Conservation (phyloP, 2,329 filamentous ascomycete genomes). For the Ophiostoma ulmi region DNA sequence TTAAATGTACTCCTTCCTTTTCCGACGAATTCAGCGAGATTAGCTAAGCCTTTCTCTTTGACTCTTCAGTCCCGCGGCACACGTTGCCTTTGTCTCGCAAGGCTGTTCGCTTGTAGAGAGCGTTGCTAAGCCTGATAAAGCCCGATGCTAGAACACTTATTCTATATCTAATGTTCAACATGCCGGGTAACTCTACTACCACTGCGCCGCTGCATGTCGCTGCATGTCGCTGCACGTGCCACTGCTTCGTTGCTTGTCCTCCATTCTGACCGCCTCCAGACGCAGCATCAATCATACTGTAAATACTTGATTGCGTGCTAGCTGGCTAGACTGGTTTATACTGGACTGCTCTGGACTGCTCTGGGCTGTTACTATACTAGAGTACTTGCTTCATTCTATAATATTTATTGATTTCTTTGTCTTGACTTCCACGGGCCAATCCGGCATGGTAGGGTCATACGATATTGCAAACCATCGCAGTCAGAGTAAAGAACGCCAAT, state of each 20-base stretch:
- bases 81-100: background rate
- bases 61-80: background rate
- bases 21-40: background rate
- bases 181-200: background rate
- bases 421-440: too few species aligned
- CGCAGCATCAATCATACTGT: constrained; percentile 5
- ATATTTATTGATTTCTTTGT: too few species aligned
- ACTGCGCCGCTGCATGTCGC: background rate
- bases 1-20: background rate
- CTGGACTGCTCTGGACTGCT: background rate
- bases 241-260: background rate
- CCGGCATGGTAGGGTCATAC: too few species aligned
- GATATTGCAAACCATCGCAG: too few species aligned
- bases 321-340: too few species aligned
- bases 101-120: background rate
- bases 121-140: background rate
- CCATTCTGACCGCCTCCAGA: background rate
- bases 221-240: too few species aligned
- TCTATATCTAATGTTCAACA: background rate
- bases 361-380: too few species aligned
- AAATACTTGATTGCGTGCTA: background rate
- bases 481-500: too few species aligned
- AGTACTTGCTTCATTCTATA: too few species aligned
- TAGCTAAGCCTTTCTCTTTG: background rate
- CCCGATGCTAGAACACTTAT: background rate